Evolutionary conservation across 257 asterid species (phyloP).

Genomic region (Nicotiana otophora): DNA sequence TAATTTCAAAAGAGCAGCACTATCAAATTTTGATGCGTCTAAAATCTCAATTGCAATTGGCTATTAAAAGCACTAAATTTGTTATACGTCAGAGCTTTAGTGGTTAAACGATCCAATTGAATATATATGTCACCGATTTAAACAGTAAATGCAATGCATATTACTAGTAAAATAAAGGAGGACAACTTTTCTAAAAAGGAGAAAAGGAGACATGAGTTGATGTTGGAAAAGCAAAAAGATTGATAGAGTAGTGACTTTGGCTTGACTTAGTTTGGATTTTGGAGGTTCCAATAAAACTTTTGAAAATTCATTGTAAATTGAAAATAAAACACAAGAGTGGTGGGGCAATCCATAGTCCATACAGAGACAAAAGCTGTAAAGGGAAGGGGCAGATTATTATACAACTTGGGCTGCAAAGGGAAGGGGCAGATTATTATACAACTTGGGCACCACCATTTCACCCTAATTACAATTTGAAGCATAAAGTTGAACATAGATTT

Average conservation of each 20-base stretch:
- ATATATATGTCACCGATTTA: background rate
- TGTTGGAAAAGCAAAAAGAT: conserved; percentile 28
- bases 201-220: conserved; percentile 16
- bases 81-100: background rate
- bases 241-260: conserved; percentile 1
- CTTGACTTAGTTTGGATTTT: background rate
- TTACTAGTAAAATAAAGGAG: background rate
- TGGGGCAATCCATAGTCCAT: conserved; percentile 15
- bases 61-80: background rate
- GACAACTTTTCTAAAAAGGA: background rate
- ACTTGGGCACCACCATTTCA: background rate
- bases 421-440: background rate
- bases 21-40: background rate
- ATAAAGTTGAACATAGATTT: background rate
- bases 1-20: background rate
- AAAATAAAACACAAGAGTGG: conserved; percentile 3
- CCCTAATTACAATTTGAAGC: background rate
- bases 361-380: conserved; percentile 28
- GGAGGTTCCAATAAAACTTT: background rate
- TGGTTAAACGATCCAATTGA: background rate
- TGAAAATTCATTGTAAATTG: conserved; percentile 22
- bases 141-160: conserved; percentile 5
- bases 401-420: conserved; percentile 15
- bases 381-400: conserved; percentile 8
- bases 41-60: background rate